phyloP scores from a whole-genome alignment of 371 early-diverging fungal genomes.

The Actinomortierella ambigua region DNA sequence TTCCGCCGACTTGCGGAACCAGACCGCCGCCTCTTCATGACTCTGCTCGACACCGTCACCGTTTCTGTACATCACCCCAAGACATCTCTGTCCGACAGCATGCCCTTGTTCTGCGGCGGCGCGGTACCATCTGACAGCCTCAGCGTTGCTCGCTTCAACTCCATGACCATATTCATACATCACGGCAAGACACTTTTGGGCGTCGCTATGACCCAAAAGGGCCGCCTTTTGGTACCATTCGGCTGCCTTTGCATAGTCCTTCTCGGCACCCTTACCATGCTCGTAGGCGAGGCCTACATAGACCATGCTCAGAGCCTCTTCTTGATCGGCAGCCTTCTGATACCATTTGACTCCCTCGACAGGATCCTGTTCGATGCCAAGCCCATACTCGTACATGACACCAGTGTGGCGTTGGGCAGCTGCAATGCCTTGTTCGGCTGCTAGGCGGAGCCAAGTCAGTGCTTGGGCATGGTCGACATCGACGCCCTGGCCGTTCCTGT shows the following conservation, averaged over 20 bases:
- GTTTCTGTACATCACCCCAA: slow-evolving; percentile 84
- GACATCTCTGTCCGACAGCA: slow-evolving; percentile 75
- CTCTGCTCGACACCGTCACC: slow-evolving; percentile 77
- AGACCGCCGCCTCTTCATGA: slow-evolving; percentile 68
- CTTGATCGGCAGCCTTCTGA: slow-evolving; percentile 69
- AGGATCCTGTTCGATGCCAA: slow-evolving; percentile 63
- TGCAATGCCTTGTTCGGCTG: slow-evolving; percentile 47
- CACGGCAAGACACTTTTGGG: slow-evolving; percentile 65
- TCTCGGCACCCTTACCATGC: slow-evolving; percentile 77
- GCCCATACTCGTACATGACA: slow-evolving; percentile 80
- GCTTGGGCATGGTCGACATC: slow-evolving; percentile 67
- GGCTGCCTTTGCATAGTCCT: slow-evolving; percentile 71
- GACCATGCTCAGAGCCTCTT: slow-evolving; percentile 84
- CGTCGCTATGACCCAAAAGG: slow-evolving; percentile 60
- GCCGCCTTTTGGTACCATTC: slow-evolving; percentile 78
- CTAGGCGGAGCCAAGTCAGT: slow-evolving; percentile 66
- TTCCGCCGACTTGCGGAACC: slow-evolving; percentile 66
- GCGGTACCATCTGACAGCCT: slow-evolving; percentile 75
- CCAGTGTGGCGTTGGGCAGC: slow-evolving; percentile 61
- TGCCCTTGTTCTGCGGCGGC: slow-evolving; percentile 66
- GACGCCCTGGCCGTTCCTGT: slow-evolving; percentile 82
- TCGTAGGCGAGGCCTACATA: slow-evolving; percentile 82
- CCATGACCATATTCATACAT: slow-evolving; percentile 87
- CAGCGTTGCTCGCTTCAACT: slow-evolving; percentile 63
- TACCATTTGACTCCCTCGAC: slow-evolving; percentile 71